Percentiles rank a stretch among this genome's conserved stretches.
phyloP scores from a whole-genome alignment of 352 stramenopile species.

The Globisporangium alternatum region DNA sequence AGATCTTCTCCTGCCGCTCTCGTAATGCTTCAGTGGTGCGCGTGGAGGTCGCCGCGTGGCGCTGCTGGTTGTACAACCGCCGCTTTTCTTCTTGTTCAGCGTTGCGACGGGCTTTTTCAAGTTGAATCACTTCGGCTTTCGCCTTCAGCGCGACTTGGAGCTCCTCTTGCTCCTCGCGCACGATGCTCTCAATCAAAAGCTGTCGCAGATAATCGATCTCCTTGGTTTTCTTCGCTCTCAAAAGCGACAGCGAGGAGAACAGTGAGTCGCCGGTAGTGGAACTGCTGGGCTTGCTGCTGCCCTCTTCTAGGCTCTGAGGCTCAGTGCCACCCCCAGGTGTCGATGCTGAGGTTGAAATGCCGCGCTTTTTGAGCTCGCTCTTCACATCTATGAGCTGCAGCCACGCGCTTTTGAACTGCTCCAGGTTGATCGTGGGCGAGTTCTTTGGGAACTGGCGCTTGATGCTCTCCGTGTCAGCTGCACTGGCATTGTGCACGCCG shows the following conservation, averaged over 20 bases:
- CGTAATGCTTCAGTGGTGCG: conserved; percentile 58
- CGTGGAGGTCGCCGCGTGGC: conserved; percentile 42
- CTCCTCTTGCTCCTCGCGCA: conserved; percentile 47
- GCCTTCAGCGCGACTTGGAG: conserved; percentile 38
- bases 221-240: conserved; percentile 1
- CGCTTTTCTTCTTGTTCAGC: conserved; percentile 47
- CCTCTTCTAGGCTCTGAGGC: neutral
- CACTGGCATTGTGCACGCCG: conserved; percentile 22
- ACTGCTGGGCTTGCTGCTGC: neutral
- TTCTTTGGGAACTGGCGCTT: conserved; percentile 34
- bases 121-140: conserved; percentile 47
- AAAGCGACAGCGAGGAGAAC: conserved; percentile 2
- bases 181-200: conserved; percentile 36
- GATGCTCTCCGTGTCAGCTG: conserved; percentile 19
- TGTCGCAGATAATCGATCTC: conserved; percentile 29
- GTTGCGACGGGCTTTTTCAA: conserved; percentile 44
- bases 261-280: neutral
- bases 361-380: conserved; percentile 40
- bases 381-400: conserved; percentile 43
- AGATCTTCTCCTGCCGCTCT: conserved; percentile 64
- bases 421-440: conserved; percentile 31
- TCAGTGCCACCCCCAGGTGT: neutral
- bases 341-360: conserved; percentile 8
- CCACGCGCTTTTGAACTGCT: conserved; percentile 62
- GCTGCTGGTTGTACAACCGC: conserved; percentile 42